Evolutionary conservation across 805 yeast genomes (phyloP).

Genomic region (Saccharomycopsis capsularis): DNA sequence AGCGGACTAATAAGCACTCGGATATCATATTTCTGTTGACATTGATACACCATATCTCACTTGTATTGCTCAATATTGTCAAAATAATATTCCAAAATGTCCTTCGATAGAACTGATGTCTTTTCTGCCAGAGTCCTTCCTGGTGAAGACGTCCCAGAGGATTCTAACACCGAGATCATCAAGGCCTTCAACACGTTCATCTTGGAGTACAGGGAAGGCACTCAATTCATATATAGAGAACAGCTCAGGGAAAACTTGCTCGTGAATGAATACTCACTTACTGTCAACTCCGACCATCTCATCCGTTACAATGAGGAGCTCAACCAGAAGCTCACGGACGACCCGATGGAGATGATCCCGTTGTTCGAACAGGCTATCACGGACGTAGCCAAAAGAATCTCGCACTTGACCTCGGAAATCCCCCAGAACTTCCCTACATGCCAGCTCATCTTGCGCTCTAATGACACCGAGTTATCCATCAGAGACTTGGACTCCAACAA

Average conservation of each 20-base stretch:
- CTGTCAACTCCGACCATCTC: constrained; percentile 76
- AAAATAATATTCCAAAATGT: too few species aligned
- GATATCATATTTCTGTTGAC: too few species aligned
- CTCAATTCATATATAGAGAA: constrained; percentile 81
- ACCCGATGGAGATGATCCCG: constrained; percentile 84
- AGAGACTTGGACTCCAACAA: constrained; percentile 81
- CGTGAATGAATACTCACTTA: constrained; percentile 62
- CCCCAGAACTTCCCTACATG: constrained; percentile 65
- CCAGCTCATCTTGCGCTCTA: constrained; percentile 71
- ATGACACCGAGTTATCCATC: constrained; percentile 63
- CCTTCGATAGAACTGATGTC: constrained; percentile 66
- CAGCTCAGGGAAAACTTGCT: constrained; percentile 83
- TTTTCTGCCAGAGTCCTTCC: constrained; percentile 79
- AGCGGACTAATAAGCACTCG: too few species aligned
- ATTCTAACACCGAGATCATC: constrained; percentile 58
- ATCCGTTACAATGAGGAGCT: constrained; percentile 85
- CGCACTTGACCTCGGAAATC: constrained; percentile 40
- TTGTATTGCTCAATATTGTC: too few species aligned
- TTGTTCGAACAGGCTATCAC: constrained; percentile 77
- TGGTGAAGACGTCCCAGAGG: constrained; percentile 65
- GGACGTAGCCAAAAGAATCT: constrained; percentile 72
- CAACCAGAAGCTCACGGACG: constrained; percentile 75
- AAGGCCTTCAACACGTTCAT: constrained; percentile 77
- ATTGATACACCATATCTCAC: too few species aligned
- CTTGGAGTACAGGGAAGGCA: constrained; percentile 75